Evolutionary conservation across 2,329 filamentous ascomycete genomes (phyloP), one percentile per base, ranked within the genome.

Genomic region (Sclerotinia glacialis): DNA sequence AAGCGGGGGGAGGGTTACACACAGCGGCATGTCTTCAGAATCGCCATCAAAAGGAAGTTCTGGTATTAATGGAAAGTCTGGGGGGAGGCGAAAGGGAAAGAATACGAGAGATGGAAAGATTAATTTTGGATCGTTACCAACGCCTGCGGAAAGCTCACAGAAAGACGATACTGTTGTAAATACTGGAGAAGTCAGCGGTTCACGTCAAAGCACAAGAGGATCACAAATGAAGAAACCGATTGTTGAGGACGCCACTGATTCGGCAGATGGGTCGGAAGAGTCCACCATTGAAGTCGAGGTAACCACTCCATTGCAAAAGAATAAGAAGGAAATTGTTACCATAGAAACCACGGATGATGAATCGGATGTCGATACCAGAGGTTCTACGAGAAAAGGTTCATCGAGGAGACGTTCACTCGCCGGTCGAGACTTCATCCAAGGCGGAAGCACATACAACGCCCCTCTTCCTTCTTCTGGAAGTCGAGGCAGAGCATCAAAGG

Each of bases 141-240:
- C 70, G 4, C 71, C 73, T 21, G 56, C 37, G 34, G 72, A 73
- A 64, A 71, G 70, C 40, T 73, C 70, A 1, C 71, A 72, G 61
- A 66, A 62, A 63, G 58, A 66, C 2, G 28, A 63, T 16, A 53
- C n/a, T 12, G 23, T 40, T 53, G 23, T 66, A 18, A 55, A 65
- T 50, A 23, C 49, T 23, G 60, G 21, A 23, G 37, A 40, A 5
- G 16, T 23, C 16, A 66, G 12, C 9, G 47, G 26, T 28, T 40
- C 31, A 44, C 58, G 49, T n/a, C 56, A n/a, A 55, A 66, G 47
- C 23, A 44, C 64, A 34, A 34, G 64, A 42, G 37, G 54, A 18
- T 40, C 54, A 44, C 26, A 40, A 23, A 46, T 6, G 26, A 21
- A 8, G 11, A 44, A 49, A n/a, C 46, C 18, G 8, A 60, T 14